These are phyloP conservation scores for Salix purpurea DNA, from an alignment of 345 rosid genomes.

Conservation along the genomic window DNA sequence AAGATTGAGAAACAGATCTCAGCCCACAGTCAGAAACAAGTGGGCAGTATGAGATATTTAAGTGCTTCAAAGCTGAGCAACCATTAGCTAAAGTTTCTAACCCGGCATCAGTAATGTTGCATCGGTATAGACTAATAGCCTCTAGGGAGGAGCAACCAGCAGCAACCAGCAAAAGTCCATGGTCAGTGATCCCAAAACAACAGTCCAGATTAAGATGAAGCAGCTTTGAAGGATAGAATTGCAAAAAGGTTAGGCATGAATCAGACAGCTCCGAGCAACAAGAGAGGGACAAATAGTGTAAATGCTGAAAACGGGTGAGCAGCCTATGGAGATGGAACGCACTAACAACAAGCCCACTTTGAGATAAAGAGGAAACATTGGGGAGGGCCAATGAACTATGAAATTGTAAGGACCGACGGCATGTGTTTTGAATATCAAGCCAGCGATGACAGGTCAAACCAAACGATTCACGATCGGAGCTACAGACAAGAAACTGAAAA, in stretches of 20 bases:
- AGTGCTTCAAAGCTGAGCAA: slow-evolving; percentile 38
- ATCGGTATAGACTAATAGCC: slow-evolving; percentile 54
- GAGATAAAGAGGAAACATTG: slow-evolving; percentile 32
- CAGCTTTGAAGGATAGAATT: slow-evolving; percentile 45
- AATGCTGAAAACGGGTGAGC: slow-evolving; percentile 61
- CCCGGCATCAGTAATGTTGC: slow-evolving; percentile 51
- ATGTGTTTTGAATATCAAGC: slow-evolving; percentile 58
- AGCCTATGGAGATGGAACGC: slow-evolving; percentile 49
- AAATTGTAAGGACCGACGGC: slow-evolving; percentile 50
- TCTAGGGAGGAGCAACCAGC: slow-evolving; percentile 47
- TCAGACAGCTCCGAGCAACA: slow-evolving; percentile 61
- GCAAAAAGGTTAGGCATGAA: slow-evolving; percentile 44
- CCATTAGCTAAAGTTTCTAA: slow-evolving; percentile 45
- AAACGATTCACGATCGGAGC: slow-evolving; percentile 59
- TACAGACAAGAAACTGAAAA: slow-evolving; percentile 43
- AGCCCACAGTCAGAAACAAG: slow-evolving; percentile 51
- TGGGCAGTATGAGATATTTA: slow-evolving; percentile 55
- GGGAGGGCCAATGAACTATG: slow-evolving; percentile 43
- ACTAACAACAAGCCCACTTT: slow-evolving; percentile 22
- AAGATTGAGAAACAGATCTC: slow-evolving; percentile 38
- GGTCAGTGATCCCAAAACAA: slow-evolving; percentile 57
- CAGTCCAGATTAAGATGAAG: slow-evolving; percentile 54
- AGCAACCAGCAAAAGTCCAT: slow-evolving; percentile 46
- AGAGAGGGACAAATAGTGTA: slow-evolving; percentile 52
- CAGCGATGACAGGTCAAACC: slow-evolving; percentile 67